A percentile compares a stretch with the other conserved stretches of the same genome.
phyloP scores from a whole-genome alignment of 768 basidiomycete genomes.

The Mycena capillaripes region DNA sequence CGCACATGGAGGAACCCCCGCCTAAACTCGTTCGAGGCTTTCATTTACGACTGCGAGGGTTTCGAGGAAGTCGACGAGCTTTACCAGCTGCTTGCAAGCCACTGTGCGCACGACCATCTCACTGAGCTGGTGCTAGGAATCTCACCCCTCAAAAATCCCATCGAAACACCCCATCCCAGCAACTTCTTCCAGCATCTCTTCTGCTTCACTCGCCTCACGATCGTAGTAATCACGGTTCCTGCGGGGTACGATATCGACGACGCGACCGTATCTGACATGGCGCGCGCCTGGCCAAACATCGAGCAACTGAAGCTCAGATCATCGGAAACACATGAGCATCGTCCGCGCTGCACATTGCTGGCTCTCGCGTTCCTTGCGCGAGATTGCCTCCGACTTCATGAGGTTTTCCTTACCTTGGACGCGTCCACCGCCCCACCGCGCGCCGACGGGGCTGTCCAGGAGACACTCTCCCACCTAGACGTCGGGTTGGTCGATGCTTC shows the following conservation, averaged over 20 bases:
- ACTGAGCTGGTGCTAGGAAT: background rate
- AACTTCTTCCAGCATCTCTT: background rate
- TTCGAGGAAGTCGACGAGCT: background rate
- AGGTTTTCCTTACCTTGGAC: too few species aligned
- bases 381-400: too few species aligned
- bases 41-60: background rate
- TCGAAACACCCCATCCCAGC: background rate
- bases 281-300: too few species aligned
- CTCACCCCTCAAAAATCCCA: background rate
- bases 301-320: background rate
- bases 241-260: too few species aligned
- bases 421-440: too few species aligned
- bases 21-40: background rate
- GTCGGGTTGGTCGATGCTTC: too few species aligned
- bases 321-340: too few species aligned
- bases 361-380: too few species aligned
- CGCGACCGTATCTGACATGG: too few species aligned
- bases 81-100: background rate
- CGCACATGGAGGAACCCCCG: background rate
- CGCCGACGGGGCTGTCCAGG: too few species aligned
- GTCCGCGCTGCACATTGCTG: too few species aligned
- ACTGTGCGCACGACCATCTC: background rate
- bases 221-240: background rate
- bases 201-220: background rate
- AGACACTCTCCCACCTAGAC: too few species aligned